Base-by-base conservation (phyloP, 306 rosid genomes). In the Senna tora region DNA sequence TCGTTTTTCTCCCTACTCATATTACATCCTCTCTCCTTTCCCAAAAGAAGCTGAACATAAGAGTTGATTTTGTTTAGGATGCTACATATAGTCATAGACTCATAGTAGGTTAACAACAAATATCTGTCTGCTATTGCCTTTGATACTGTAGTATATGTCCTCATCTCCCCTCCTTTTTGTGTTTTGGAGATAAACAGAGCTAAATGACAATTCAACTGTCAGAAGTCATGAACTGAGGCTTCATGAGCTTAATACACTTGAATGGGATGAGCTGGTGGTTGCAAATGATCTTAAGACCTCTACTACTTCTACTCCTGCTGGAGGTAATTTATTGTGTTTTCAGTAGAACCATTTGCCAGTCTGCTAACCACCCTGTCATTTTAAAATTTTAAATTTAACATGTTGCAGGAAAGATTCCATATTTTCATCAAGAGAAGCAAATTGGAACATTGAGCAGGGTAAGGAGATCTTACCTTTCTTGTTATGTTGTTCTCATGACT, bases 231-330 rank as follows among this genome's bases (percentile, higher is more conserved):
- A 93, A 67, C 71, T 76, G 80, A 82, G 79, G 79, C 96, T 93
- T 64, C 93, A 85, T 58, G 99, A 95, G 82, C 87, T 95, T 75
- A 95, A 95, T 78, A 91, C 99, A 54, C 99, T 95, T 50, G 99
- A 95, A 47, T 95, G 99, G 99, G 96, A 95, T 75, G 99, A 95
- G 19, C 96, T 95, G 54, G 96, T 95, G 58, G 86, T 58, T 52
- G 22, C 80, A 72, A 76, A 84, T 58, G 96, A 89, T 69, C 82
- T 60, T 59, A 67, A 60, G 76, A 63, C 83, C 63, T 36, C 77
- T 45, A 17, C 62, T 30, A 15, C 72, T 3, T 74, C 76, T 78
- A 79, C 77, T 74, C 77, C 76, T 78, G 66, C 77, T 76, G 90
- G 82, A 86, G 96, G 99, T 94, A 91, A 90, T 70, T 61, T 71